Base-by-base conservation (phyloP, 371 early-diverging fungal genomes). In the Mortierella sp. region DNA sequence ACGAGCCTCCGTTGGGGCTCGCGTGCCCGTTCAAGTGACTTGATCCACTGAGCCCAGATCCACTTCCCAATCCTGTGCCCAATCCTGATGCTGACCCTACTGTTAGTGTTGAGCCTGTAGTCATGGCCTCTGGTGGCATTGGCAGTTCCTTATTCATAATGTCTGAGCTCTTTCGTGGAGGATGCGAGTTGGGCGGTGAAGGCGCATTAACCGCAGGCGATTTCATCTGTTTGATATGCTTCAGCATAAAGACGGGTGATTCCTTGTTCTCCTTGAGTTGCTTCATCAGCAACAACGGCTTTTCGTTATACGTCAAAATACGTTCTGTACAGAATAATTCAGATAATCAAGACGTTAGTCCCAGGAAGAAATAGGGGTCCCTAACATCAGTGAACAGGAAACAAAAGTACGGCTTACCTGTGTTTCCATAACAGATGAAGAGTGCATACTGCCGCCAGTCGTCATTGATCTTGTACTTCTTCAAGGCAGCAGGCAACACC, bases 391-490 rank as follows among this genome's bases (percentile, higher is more conserved):
- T n/a, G n/a, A n/a, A n/a, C n/a, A n/a, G 17, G n/a, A 26, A 27
- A 37, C 26, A 31, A n/a, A 58, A 19, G 23, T 37, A 1, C 4
- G 6, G 19, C 84, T 23, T 30, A 67, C 73, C 73, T 67, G 81
- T 75, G n/a, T 83, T 75, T 7, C 89, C 89, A 53, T 84, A 89
- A 37, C 86, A 84, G 30, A 96, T 88, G 81, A 94, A 92, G 23
- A 97, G 80, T 2, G 91, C 87, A 75, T 95, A 97, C 59, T 94
- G 87, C 56, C 88, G 87, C 95, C 94, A 95, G 64, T 94, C 92
- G 72, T 94, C 95, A 37, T 78, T 70, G 23, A 98, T 92, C 67
- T 96, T 95, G 83, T 95, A 97, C 80, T 96, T 96, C 58, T 91
- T 91, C 46, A 98, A 80, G 0, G 94, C 93, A 9, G 91, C 92